Conservation (phyloP, 257 asterid species). For the Voacanga thouarsii region DNA sequence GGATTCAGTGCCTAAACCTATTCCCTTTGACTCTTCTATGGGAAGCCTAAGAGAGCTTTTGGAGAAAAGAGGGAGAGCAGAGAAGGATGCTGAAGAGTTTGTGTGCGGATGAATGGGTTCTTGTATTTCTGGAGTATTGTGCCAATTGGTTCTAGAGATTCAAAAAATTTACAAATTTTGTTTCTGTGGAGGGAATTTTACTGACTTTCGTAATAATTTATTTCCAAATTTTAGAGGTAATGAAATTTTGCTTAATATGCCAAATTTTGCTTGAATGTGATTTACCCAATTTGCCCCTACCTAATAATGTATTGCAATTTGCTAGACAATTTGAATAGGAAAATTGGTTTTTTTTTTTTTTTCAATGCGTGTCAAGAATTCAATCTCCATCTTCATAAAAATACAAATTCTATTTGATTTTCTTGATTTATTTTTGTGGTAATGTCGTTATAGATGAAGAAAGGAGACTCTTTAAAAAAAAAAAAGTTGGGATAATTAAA, state of each 20-base stretch:
- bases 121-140: slow-evolving; percentile 1
- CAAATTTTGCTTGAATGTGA: not conserved
- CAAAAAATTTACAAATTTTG: not conserved
- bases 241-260: not conserved
- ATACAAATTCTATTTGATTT: too few relatives aligned
- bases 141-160: too few relatives aligned
- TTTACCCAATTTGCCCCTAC: not conserved
- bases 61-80: not conserved
- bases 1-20: not conserved
- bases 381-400: too few relatives aligned
- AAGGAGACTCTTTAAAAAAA: too few relatives aligned
- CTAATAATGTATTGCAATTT: too few relatives aligned
- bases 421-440: too few relatives aligned
- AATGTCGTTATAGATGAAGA: too few relatives aligned
- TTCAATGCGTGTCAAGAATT: too few relatives aligned
- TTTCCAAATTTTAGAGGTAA: not conserved
- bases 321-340: too few relatives aligned
- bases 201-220: not conserved
- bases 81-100: not conserved
- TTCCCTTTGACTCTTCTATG: not conserved
- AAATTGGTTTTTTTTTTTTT: too few relatives aligned
- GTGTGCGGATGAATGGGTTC: not conserved
- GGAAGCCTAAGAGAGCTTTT: too few relatives aligned
- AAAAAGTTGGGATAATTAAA: too few relatives aligned
- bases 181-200: slow-evolving; percentile 27